Conservation (phyloP, 805 yeast genomes). For the Wickerhamomyces alni region DNA sequence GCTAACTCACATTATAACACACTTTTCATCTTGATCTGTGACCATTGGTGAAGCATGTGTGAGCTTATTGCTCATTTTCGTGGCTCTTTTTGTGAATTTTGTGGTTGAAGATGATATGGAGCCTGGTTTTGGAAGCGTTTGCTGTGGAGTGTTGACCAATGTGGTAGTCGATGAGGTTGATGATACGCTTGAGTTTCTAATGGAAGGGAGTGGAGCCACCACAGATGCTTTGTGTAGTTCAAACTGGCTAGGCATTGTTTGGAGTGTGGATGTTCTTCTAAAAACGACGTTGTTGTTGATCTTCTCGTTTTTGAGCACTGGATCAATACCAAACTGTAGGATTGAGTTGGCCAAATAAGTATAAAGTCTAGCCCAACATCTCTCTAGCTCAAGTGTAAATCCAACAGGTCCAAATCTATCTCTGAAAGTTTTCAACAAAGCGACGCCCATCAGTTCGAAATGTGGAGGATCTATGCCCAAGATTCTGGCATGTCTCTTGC, state of each 20-base stretch:
- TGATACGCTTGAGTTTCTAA: neutral
- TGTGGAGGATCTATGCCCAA: conserved; percentile 65
- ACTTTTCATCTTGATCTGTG: conserved; percentile 8
- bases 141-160: neutral
- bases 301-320: conserved; percentile 30
- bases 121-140: neutral
- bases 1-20: conserved; percentile 7
- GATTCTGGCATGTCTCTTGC: conserved; percentile 70
- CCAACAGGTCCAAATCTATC: conserved; percentile 45
- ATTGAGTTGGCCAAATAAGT: conserved; percentile 63
- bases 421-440: conserved; percentile 59
- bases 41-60: neutral
- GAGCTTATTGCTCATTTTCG: neutral
- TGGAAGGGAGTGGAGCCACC: neutral
- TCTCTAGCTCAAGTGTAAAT: conserved; percentile 56
- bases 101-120: neutral
- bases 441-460: conserved; percentile 69
- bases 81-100: neutral
- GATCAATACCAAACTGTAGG: conserved; percentile 42
- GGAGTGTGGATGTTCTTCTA: neutral
- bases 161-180: neutral
- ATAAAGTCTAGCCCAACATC: conserved; percentile 67
- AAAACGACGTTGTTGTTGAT: conserved; percentile 2
- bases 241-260: neutral
- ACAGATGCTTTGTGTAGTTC: neutral